These are phyloP conservation scores for Nakazawaea sp. DNA, from an alignment of 805 yeast species.

Conservation along the genomic window DNA sequence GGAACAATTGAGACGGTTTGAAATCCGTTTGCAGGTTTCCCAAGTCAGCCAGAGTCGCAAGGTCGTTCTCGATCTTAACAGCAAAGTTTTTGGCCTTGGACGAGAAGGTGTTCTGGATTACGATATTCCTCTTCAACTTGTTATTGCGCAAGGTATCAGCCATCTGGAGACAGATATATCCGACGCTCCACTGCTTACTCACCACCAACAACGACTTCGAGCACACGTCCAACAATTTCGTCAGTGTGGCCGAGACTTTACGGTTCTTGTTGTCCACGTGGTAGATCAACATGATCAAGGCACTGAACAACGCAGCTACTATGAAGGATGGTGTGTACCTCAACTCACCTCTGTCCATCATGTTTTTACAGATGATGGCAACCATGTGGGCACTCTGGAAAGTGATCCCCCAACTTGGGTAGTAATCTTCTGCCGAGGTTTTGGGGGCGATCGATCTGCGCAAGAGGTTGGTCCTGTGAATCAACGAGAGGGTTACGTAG, in stretches of 20 bases:
- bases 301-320: constrained; percentile 21
- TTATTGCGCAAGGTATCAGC: constrained; percentile 10
- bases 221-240: constrained; percentile 9
- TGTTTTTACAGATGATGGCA: constrained; percentile 49
- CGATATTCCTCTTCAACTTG: constrained; percentile 8
- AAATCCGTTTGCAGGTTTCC: no score
- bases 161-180: constrained; percentile 10
- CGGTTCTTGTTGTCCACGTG: constrained; percentile 11
- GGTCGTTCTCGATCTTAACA: no score
- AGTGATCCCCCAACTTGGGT: constrained; percentile 76
- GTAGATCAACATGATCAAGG: constrained; percentile 11
- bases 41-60: no score
- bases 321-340: constrained; percentile 49
- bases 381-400: constrained; percentile 79
- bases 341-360: constrained; percentile 41
- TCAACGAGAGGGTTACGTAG: constrained; percentile 63
- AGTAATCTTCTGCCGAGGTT: constrained; percentile 21
- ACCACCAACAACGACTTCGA: constrained; percentile 8
- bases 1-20: constrained; percentile 7
- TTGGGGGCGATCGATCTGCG: constrained; percentile 20
- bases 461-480: constrained; percentile 63
- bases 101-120: constrained; percentile 3
- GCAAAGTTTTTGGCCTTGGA: no score
- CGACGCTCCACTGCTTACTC: constrained; percentile 6
- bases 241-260: constrained; percentile 7